Evolutionary conservation across 331 rosid genomes (phyloP), one percentile per base, ranked within the genome.

Genomic region (Rhamnella rubrinervis): DNA sequence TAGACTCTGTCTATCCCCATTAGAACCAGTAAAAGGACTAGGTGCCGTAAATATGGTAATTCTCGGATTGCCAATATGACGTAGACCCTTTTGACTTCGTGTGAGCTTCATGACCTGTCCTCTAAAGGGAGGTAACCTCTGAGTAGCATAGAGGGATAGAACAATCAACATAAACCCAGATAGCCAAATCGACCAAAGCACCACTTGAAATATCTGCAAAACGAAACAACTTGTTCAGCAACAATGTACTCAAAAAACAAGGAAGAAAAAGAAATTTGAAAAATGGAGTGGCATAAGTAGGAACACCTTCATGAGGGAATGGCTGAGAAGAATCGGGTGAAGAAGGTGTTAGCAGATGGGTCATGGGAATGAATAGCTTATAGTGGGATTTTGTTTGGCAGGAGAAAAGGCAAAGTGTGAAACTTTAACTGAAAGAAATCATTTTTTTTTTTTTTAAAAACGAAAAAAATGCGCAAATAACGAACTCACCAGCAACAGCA

Each of bases 11-110:
- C 83, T 87, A 65, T 21, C 75, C 39, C 85, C 92, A 63, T 67
- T 56, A 25, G 85, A 81, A 35, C 88, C 92, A 17, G 31, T 66
- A 75, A 91, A 93, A 73, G 91, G 85, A 60, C 83, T 79, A 25
- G 97, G 96, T 47, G 97, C 91, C 19, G 98, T 81, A 83, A 89
- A 86, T 15, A 91, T 85, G 52, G 87, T 79, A 66, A 89, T 76
- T 14, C 74, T 81, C 18, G 80, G 88, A 56, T 57, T 68, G 65
- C 56, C 65, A 17, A 69, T 68, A 77, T 76, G 67, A 64, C 66
- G 77, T 0, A 17, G 20, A 35, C 40, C 73, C 59, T 65, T 55
- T 65, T 68, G 50, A 53, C 68, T 59, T 55, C 39, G 63, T 6
- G 39, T 71, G 68, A 72, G 63, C 67, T 58, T 71, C 65, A 15